phyloP scores from a whole-genome alignment of 2,329 filamentous ascomycete genomes.

The Colletotrichum siamense region DNA sequence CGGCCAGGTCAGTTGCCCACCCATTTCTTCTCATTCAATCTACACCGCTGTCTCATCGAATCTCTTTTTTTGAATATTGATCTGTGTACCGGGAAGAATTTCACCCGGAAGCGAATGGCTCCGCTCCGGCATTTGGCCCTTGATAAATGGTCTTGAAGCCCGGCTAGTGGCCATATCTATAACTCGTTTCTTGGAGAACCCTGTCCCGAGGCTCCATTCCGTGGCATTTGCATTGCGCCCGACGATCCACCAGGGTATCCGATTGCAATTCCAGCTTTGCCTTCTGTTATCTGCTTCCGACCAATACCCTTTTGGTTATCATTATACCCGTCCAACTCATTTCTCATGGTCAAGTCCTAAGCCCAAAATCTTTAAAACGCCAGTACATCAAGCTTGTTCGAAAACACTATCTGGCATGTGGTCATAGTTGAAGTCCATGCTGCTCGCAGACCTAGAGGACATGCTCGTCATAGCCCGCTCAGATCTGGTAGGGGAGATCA shows the following conservation, averaged over 20 bases:
- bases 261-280: background rate
- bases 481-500: slow-evolving; percentile 16
- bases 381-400: slow-evolving; percentile 9
- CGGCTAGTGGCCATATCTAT: background rate
- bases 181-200: background rate
- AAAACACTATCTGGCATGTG: slow-evolving; percentile 42
- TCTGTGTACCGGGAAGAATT: background rate
- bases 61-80: background rate
- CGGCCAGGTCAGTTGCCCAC: background rate
- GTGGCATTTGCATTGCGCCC: background rate
- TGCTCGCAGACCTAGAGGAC: slow-evolving; percentile 24
- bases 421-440: slow-evolving; percentile 37
- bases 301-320: background rate
- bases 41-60: background rate
- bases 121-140: background rate
- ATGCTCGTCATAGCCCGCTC: slow-evolving; percentile 4
- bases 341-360: background rate
- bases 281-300: background rate
- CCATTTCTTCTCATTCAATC: background rate
- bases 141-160: background rate
- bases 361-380: background rate
- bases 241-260: slow-evolving; percentile 3
- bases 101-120: background rate
- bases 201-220: background rate
- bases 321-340: slow-evolving; percentile 2